Evolutionary conservation across 495 filamentous ascomycete genomes (phyloP).

Genomic region (Chlorociboria aeruginascens): DNA sequence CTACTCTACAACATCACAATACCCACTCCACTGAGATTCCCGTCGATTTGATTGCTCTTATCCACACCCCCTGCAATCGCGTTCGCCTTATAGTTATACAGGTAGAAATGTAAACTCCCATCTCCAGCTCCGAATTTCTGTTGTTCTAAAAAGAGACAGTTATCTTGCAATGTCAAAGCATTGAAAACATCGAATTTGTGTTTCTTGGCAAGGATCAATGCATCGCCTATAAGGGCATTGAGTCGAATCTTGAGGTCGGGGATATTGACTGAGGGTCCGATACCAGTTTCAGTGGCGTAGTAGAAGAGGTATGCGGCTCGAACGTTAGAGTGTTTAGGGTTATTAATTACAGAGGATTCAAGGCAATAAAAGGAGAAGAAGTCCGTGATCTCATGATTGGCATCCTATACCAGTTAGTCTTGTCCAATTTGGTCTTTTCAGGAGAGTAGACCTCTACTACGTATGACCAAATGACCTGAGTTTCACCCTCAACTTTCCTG

Average conservation of each 20-base stretch:
- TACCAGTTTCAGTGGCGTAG: constrained; percentile 78
- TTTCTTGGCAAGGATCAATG: constrained; percentile 78
- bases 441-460: constrained; percentile 61
- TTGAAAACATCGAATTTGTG: constrained; percentile 93
- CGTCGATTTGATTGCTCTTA: constrained; percentile 59
- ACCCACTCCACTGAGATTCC: constrained; percentile 64
- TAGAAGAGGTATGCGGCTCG: constrained; percentile 92
- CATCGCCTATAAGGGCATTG: constrained; percentile 68
- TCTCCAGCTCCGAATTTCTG: constrained; percentile 92
- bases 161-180: constrained; percentile 84
- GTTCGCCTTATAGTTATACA: constrained; percentile 88
- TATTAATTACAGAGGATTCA: constrained; percentile 79
- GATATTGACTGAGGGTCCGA: constrained; percentile 34
- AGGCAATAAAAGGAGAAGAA: constrained; percentile 94
- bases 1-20: constrained; percentile 63
- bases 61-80: constrained; percentile 76
- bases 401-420: constrained; percentile 24
- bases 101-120: constrained; percentile 87
- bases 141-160: constrained; percentile 79
- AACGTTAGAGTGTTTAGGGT: constrained; percentile 62
- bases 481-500: constrained; percentile 40
- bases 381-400: constrained; percentile 74
- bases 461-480: constrained; percentile 84
- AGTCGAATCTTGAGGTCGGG: constrained; percentile 57
- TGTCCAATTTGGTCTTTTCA: background rate